Conservation (phyloP, 169 alveolate species). For the Plasmodium relictum region DNA sequence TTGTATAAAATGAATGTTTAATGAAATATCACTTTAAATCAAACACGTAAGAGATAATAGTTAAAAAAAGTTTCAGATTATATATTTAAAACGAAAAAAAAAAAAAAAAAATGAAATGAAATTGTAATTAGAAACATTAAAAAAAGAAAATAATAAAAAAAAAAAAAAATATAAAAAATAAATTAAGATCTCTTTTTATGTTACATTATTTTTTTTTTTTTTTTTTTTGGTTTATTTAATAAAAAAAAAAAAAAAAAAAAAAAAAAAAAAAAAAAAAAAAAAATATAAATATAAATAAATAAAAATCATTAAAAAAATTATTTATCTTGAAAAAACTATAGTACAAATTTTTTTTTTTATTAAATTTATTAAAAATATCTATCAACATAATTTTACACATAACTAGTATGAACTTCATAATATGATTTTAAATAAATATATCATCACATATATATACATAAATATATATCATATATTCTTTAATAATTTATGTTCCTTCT, state of each 20-base stretch:
- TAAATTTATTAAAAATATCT: background rate
- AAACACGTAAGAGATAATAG: constrained; percentile 23
- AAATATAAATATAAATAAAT: constrained; percentile 5
- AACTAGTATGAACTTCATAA: too few species aligned
- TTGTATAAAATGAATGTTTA: constrained; percentile 20
- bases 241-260: constrained; percentile 6
- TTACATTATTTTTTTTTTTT: too few species aligned
- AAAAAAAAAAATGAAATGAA: constrained; percentile 10
- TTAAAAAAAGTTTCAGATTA: constrained; percentile 14
- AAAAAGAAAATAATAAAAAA: constrained; percentile 5
- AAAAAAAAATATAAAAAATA: too few species aligned
- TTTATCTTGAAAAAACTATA: constrained; percentile 12
- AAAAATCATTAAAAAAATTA: constrained; percentile 36
- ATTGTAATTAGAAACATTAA: constrained; percentile 3
- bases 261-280: constrained; percentile 44
- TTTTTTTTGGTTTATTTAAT: too few species aligned
- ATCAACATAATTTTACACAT: background rate
- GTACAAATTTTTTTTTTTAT: constrained; percentile 11
- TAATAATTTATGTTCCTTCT: background rate
- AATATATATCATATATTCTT: too few species aligned
- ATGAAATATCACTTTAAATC: constrained; percentile 38
- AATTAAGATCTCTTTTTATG: too few species aligned
- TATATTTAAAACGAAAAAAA: constrained; percentile 38
- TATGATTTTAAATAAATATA: too few species aligned
- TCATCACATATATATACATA: too few species aligned